These are phyloP conservation scores for Triglochin maritima DNA, from an alignment of 106 monocot species.

Conservation along the genomic window DNA sequence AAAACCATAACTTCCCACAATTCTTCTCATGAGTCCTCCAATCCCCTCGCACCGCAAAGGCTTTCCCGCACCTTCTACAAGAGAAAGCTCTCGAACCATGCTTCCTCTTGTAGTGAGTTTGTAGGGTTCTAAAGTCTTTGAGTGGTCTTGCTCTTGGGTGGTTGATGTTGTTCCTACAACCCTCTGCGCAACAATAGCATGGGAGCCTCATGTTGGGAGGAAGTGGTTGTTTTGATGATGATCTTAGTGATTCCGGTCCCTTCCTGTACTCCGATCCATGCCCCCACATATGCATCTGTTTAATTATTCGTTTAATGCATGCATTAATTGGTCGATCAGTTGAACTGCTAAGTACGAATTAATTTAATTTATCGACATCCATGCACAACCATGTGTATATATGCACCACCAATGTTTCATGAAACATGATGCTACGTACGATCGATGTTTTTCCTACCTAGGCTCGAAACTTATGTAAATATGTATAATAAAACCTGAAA, in stretches of 20 bases:
- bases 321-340: neutral
- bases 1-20: slow-evolving; percentile 21
- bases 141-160: slow-evolving; percentile 17
- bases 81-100: slow-evolving; percentile 17
- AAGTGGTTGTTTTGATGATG: slow-evolving; percentile 7
- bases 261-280: slow-evolving; percentile 26
- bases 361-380: too few relatives aligned
- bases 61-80: slow-evolving; percentile 20
- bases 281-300: slow-evolving; percentile 25
- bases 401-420: too few relatives aligned
- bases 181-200: slow-evolving; percentile 24
- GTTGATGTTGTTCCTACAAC: slow-evolving; percentile 20
- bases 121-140: slow-evolving; percentile 22
- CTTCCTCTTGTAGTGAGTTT: slow-evolving; percentile 22
- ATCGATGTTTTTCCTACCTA: too few relatives aligned
- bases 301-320: neutral
- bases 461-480: too few relatives aligned
- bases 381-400: too few relatives aligned
- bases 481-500: too few relatives aligned
- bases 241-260: slow-evolving; percentile 20
- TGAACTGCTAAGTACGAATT: neutral
- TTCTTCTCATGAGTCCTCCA: slow-evolving; percentile 29
- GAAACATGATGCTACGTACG: too few relatives aligned
- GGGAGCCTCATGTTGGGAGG: slow-evolving; percentile 12
- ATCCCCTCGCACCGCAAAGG: slow-evolving; percentile 20